These are phyloP conservation scores for Xylariales sp. DNA, from an alignment of 2,329 filamentous ascomycete genomes.

Conservation along the genomic window DNA sequence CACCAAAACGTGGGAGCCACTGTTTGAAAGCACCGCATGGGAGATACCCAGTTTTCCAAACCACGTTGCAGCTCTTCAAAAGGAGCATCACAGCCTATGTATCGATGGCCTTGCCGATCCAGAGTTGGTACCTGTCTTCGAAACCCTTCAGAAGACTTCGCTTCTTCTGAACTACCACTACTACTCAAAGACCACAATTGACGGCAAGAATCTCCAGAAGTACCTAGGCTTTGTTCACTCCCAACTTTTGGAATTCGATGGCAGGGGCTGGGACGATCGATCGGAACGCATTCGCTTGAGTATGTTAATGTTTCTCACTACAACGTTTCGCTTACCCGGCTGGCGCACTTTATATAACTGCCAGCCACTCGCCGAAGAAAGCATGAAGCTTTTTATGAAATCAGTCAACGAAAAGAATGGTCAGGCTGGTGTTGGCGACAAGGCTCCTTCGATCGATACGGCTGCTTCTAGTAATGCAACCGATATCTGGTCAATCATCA, in stretches of 20 bases:
- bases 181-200: not conserved
- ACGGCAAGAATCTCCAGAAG: not conserved
- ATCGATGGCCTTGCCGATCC: not conserved
- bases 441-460: not conserved
- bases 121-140: not conserved
- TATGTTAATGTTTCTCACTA: not conserved
- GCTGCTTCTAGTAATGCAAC: not conserved
- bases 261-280: not conserved
- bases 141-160: not conserved
- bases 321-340: not conserved
- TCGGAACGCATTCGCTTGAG: not conserved
- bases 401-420: too few species aligned
- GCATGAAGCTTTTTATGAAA: too few species aligned
- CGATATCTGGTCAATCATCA: not conserved
- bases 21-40: not conserved
- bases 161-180: constrained; percentile 1
- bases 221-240: not conserved
- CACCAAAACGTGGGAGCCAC: constrained; percentile 1
- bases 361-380: not conserved
- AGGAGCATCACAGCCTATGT: not conserved
- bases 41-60: not conserved
- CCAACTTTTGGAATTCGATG: not conserved
- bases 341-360: not conserved
- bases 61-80: not conserved
- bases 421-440: not conserved